Evolutionary conservation across 306 rosid genomes (phyloP), one percentile per base, ranked within the genome.

Genomic region (Cicer judaicum): DNA sequence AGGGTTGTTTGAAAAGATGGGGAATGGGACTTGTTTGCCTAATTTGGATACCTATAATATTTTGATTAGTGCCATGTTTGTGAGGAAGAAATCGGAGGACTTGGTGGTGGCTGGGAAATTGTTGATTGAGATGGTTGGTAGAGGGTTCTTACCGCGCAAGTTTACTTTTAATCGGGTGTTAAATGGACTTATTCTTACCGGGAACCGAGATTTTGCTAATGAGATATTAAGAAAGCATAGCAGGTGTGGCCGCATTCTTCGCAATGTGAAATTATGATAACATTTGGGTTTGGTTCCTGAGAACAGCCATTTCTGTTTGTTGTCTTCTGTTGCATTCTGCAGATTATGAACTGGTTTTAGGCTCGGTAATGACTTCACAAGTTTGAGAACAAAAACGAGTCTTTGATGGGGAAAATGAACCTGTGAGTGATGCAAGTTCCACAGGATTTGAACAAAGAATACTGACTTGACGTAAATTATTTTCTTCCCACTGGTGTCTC

Each of bases 11-110:
- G 88, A 79, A 77, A 87, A 88, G 86, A 94, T 91, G 93, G 85
- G 85, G n/a, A 34, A 72, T 29, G 85, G 83, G 10, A 41, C 80
- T 16, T 91, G 91, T 67, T 87, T 92, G 81, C 96, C 97, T 8
- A 94, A 92, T 82, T 77, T 94, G 83, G 97, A 94, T 55, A 88
- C 97, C 0, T 92, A 94, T 64, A 92, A 94, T 65, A 75, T 92
- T 85, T 50, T 94, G 85, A 91, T 92, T 6, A 81, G 95, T 68
- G 89, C 89, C 0, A 91, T 91, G 96, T 94, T 94, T 87, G 88
- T 87, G 83, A 88, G 95, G 90, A 94, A 89, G 87, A 87, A 85
- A 73, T 79, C 90, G 0, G 89, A 84, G 7, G 96, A 91, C 85
- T 74, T 94, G 76, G 79, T 90, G 54, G 77, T 80, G 72, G 98